A percentile compares a stretch with the other conserved stretches of the same genome.
phyloP scores from a whole-genome alignment of 1,139 yeast species.

The Diutina siamensis region DNA sequence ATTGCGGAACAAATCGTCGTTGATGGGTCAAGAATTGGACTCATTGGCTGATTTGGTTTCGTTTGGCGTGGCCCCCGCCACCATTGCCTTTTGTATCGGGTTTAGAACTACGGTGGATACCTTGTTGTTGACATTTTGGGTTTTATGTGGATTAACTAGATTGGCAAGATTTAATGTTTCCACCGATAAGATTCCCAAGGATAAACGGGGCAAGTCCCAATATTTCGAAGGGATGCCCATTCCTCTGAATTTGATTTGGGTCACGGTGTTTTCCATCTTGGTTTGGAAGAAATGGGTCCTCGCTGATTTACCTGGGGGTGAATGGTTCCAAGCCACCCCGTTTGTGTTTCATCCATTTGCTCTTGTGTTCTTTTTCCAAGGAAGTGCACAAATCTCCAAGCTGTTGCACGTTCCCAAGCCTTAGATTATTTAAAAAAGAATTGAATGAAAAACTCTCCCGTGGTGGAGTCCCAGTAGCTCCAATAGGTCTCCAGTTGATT shows the following conservation, averaged over 20 bases:
- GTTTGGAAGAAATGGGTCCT: constrained; percentile 39
- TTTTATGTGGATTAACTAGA: constrained; percentile 86
- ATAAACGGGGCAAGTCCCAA: constrained; percentile 66
- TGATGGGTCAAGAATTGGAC: constrained; percentile 96
- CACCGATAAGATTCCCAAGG: constrained; percentile 86
- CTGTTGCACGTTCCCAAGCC: constrained; percentile 86
- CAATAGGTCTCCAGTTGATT: constrained; percentile 38
- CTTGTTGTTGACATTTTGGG: constrained; percentile 68
- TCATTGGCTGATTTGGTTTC: constrained; percentile 90
- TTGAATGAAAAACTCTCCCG: constrained; percentile 60
- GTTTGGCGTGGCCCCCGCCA: constrained; percentile 89
- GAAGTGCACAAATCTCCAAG: constrained; percentile 87
- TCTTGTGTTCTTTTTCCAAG: constrained; percentile 59
- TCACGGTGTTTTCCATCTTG: constrained; percentile 56
- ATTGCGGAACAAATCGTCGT: constrained; percentile 78
- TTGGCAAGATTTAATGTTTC: constrained; percentile 93
- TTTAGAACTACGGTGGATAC: constrained; percentile 76
- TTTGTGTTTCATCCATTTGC: constrained; percentile 69
- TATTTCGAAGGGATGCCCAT: constrained; percentile 93
- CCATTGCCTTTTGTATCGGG: constrained; percentile 86
- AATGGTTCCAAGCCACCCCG: constrained; percentile 37
- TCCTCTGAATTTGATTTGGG: constrained; percentile 75
- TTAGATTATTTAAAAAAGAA: constrained; percentile 37
- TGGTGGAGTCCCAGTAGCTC: constrained; percentile 63
- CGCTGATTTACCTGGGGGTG: constrained; percentile 56